Evolutionary conservation across 2,329 filamentous ascomycete species (phyloP).

Genomic region (Bipolaris oryzae): DNA sequence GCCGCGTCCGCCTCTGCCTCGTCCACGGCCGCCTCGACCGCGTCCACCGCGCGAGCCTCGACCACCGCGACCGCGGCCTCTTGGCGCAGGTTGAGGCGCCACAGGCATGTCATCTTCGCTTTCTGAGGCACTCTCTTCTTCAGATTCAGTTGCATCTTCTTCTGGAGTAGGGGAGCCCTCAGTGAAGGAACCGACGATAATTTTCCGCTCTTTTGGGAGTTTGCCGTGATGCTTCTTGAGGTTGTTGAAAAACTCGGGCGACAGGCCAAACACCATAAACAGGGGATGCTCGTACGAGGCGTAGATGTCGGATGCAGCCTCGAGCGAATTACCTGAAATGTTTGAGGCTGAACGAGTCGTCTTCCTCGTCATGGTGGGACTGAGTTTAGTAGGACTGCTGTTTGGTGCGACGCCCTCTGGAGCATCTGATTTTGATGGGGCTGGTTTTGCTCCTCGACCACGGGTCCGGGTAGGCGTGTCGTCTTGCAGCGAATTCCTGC

Average conservation of each 20-base stretch:
- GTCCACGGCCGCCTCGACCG: conserved; percentile 34
- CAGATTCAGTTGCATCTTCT: conserved; percentile 27
- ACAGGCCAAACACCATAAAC: conserved; percentile 44
- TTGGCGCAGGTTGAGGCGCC: conserved; percentile 27
- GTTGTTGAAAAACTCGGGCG: conserved; percentile 40
- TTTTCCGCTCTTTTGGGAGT: conserved; percentile 32
- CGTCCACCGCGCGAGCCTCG: conserved; percentile 40
- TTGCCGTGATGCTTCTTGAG: conserved; percentile 39
- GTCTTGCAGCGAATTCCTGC: conserved; percentile 41
- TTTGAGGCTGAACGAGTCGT: conserved; percentile 46
- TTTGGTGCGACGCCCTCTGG: conserved; percentile 34
- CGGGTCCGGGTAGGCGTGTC: conserved; percentile 43
- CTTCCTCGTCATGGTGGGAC: conserved; percentile 38
- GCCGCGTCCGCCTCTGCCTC: conserved; percentile 40
- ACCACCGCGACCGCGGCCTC: conserved; percentile 35
- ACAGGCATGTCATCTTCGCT: conserved; percentile 32
- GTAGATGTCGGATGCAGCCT: conserved; percentile 36
- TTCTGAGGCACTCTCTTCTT: conserved; percentile 30
- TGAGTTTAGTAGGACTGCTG: conserved; percentile 33
- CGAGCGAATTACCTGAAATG: conserved; percentile 41
- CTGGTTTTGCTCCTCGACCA: conserved; percentile 41
- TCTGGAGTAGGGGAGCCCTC: conserved; percentile 24
- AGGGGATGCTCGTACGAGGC: conserved; percentile 42
- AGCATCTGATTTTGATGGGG: conserved; percentile 36
- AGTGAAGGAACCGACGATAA: conserved; percentile 18